Base-by-base conservation (phyloP, 345 rosid genomes). In the Euphorbia peplus region DNA sequence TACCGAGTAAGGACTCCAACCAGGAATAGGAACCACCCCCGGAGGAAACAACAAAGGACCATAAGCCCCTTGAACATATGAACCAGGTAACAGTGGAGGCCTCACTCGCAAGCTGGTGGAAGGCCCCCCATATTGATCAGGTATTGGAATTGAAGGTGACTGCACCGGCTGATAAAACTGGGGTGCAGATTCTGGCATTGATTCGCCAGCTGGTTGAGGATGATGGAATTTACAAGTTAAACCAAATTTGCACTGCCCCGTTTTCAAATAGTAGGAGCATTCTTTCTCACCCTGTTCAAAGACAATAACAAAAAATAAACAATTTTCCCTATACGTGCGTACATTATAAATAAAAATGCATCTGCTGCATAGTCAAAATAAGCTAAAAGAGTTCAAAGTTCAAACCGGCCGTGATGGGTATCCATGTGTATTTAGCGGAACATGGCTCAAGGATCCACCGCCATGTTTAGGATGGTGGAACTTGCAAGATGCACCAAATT, bases 401-500 rank as follows among this genome's bases (percentile, higher is more conserved):
- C 71, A 25, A 51, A 73, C 76, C 76, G 67, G 76, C 60, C 62
- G 63, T 35, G 60, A 48, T 50, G 76, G 76, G 71, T 59, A 73
- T 73, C 76, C 76, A 28, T 48, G 71, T 59, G 32, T 50, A 67
- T 73, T 73, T 50, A 66, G 66, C 5, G 70, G 60, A 73, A 73
- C 71, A 51, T 67, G 56, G 60, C 71, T 73, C 71, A 73, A 73
- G 35, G 46, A 67, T 73, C 76, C 71, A 60, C 61, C 71, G 37
- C 71, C 59, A 66, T 66, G 66, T 52, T 73, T 73, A 6, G 76
- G 76, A 52, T 73, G 76, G 66, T 73, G 50, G 60, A 73, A 73
- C 71, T 73, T 73, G 71, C 76, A 73, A 60, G 76, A 73, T 66
- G 76, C 76, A 51, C 76, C 76, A 66, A 73, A 73, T 73, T 73